phyloP scores from a whole-genome alignment of 2,329 filamentous ascomycete species.

The Eurotiales sp. region DNA sequence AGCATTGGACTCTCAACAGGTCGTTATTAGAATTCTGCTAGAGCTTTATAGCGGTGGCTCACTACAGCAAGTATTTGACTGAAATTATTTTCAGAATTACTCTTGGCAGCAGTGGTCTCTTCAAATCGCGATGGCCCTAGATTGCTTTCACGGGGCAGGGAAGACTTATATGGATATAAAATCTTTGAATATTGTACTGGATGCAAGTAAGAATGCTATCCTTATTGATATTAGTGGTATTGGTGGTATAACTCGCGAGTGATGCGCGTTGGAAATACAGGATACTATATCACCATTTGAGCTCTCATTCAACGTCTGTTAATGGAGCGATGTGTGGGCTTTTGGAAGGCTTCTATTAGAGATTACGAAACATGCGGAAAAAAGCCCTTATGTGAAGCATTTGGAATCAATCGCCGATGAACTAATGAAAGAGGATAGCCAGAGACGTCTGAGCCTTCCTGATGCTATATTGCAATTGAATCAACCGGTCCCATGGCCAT shows the following conservation, averaged over 20 bases:
- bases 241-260: slow-evolving; percentile 18
- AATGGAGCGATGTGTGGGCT: slow-evolving; percentile 20
- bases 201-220: no score
- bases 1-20: slow-evolving; percentile 8
- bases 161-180: no score
- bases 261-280: slow-evolving; percentile 21
- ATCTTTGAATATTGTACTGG: no score
- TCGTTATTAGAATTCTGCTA: slow-evolving; percentile 20
- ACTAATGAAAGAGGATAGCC: neutral
- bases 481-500: neutral
- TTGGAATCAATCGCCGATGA: slow-evolving; percentile 16
- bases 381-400: slow-evolving; percentile 4
- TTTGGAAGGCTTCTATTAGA: slow-evolving; percentile 21
- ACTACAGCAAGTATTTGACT: slow-evolving; percentile 16
- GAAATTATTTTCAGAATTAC: slow-evolving; percentile 12
- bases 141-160: no score
- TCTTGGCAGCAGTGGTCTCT: slow-evolving; percentile 18
- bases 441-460: neutral
- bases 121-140: slow-evolving; percentile 17
- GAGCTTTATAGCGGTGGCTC: slow-evolving; percentile 18
- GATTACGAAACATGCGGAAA: slow-evolving; percentile 16
- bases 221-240: no score
- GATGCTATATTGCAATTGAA: neutral
- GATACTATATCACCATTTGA: slow-evolving; percentile 18
- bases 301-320: slow-evolving; percentile 19